These are phyloP conservation scores for Neofusicoccum laricinum DNA, from an alignment of 2,329 filamentous ascomycete species.

Conservation along the genomic window DNA sequence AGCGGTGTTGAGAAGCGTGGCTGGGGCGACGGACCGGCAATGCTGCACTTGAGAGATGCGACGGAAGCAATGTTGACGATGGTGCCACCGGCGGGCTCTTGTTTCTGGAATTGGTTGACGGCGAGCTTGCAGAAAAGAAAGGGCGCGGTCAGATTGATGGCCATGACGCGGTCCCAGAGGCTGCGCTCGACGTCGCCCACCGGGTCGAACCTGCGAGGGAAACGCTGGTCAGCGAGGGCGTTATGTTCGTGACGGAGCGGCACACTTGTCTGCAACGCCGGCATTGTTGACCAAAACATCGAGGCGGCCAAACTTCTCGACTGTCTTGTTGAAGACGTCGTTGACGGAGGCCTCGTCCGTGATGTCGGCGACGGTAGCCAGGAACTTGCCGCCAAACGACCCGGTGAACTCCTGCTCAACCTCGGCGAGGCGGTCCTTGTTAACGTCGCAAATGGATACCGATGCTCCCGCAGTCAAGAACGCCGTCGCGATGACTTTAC, in stretches of 20 bases:
- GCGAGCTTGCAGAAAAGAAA: slow-evolving; percentile 53
- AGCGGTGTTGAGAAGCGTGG: not conserved
- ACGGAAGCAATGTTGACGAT: slow-evolving; percentile 50
- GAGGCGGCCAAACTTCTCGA: slow-evolving; percentile 41
- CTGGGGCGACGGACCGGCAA: not conserved
- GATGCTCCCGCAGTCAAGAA: slow-evolving; percentile 28
- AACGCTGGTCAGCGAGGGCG: not conserved
- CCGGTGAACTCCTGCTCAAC: not conserved
- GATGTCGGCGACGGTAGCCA: slow-evolving; percentile 24
- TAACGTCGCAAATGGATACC: slow-evolving; percentile 36
- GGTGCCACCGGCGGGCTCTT: slow-evolving; percentile 40
- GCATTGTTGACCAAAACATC: slow-evolving; percentile 60
- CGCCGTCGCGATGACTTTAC: slow-evolving; percentile 9
- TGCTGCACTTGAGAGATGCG: not conserved
- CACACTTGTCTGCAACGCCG: slow-evolving; percentile 51
- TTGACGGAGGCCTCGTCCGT: not conserved
- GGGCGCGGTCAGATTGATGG: slow-evolving; percentile 56
- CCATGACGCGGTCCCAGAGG: slow-evolving; percentile 54
- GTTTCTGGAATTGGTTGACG: slow-evolving; percentile 47
- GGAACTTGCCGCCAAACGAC: slow-evolving; percentile 23
- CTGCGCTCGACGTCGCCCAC: slow-evolving; percentile 46
- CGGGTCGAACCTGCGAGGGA: slow-evolving; percentile 43
- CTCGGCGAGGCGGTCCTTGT: slow-evolving; percentile 24
- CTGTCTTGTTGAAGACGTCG: not conserved
- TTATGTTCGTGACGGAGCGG: no score